phyloP scores from a whole-genome alignment of 2,329 filamentous ascomycete genomes.

The Ophiostoma australiae region DNA sequence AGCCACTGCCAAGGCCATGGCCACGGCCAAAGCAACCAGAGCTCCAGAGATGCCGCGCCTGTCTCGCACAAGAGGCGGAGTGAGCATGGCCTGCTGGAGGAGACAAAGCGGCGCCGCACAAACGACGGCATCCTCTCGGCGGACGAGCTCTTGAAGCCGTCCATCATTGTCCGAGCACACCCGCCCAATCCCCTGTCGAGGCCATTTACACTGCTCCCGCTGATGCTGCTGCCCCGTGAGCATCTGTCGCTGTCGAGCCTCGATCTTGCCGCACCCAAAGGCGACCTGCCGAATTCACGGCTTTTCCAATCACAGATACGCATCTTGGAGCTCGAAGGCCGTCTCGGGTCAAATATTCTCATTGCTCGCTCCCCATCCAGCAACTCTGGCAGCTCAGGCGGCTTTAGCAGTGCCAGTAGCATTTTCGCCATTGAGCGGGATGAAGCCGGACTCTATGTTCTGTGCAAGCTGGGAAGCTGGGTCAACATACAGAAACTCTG shows the following conservation, averaged over 20 bases:
- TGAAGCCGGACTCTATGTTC: constrained; percentile 54
- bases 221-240: constrained; percentile 59
- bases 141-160: constrained; percentile 48
- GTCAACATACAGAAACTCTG: constrained; percentile 54
- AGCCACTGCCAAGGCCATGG: neutral
- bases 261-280: constrained; percentile 50
- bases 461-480: constrained; percentile 66
- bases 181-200: constrained; percentile 49
- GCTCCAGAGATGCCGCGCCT: constrained; percentile 32
- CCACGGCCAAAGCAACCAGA: neutral
- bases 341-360: constrained; percentile 55
- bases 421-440: constrained; percentile 64
- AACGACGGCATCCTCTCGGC: constrained; percentile 36
- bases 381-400: constrained; percentile 27
- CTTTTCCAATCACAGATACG: constrained; percentile 59
- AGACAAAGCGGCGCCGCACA: constrained; percentile 20
- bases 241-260: constrained; percentile 57
- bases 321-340: constrained; percentile 58
- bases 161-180: constrained; percentile 53
- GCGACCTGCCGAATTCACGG: constrained; percentile 49
- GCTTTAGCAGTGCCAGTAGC: constrained; percentile 32
- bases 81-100: constrained; percentile 33
- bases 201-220: constrained; percentile 52
- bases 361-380: constrained; percentile 55
- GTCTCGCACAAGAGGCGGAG: constrained; percentile 31